phyloP scores from a whole-genome alignment of 768 basidiomycete genomes.

The Auricularia cornea region DNA sequence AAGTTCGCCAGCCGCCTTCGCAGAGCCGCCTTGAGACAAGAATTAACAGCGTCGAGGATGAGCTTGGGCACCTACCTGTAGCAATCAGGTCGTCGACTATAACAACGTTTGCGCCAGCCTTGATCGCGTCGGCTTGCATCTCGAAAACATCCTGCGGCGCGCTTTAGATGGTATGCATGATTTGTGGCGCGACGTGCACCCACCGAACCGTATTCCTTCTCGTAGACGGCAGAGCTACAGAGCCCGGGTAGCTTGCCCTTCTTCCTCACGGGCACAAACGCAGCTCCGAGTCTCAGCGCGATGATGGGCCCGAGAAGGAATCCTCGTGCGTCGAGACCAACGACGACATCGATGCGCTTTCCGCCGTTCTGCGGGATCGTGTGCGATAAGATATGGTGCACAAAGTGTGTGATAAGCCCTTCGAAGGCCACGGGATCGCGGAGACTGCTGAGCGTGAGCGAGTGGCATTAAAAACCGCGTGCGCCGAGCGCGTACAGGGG shows the following conservation, averaged over 20 bases:
- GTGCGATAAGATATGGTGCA: conserved; percentile 75
- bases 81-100: conserved; percentile 95
- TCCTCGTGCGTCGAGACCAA: conserved; percentile 92
- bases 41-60: background rate
- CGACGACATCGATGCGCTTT: conserved; percentile 81
- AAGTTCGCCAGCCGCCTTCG: conserved; percentile 85
- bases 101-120: conserved; percentile 73
- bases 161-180: background rate
- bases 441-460: conserved; percentile 36
- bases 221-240: conserved; percentile 64
- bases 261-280: conserved; percentile 95
- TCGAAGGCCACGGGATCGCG: conserved; percentile 82
- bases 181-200: conserved; percentile 17
- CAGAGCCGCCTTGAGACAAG: conserved; percentile 67
- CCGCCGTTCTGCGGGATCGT: conserved; percentile 53
- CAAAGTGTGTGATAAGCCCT: conserved; percentile 79
- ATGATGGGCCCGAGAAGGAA: conserved; percentile 92
- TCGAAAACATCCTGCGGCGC: conserved; percentile 80
- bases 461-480: background rate
- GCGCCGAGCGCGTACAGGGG: conserved; percentile 32
- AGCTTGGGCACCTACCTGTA: conserved; percentile 51
- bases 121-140: conserved; percentile 83
- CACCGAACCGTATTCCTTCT: conserved; percentile 78
- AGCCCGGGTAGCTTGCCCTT: conserved; percentile 89
- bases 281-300: conserved; percentile 82